A percentile compares a stretch with the other conserved stretches of the same genome.
phyloP scores from a whole-genome alignment of 2,329 filamentous ascomycete species.

The Endoconidiophora laricicola region DNA sequence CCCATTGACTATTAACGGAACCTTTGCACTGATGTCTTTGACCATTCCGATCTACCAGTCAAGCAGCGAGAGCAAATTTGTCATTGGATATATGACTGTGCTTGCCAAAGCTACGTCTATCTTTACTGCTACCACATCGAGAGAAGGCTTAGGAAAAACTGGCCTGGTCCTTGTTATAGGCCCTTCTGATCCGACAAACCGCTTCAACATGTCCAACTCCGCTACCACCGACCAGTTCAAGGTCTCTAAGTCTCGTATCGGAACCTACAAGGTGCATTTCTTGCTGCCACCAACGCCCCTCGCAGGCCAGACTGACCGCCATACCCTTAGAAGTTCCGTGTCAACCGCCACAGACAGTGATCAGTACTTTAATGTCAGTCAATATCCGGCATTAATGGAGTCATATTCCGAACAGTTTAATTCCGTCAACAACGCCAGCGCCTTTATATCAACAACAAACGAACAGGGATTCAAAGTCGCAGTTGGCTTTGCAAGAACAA shows the following conservation, averaged over 20 bases:
- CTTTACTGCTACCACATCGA: constrained; percentile 41
- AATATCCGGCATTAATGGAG: constrained; percentile 46
- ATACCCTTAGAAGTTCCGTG: constrained; percentile 25
- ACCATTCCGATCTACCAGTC: constrained; percentile 53
- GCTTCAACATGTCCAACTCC: constrained; percentile 38
- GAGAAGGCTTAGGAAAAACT: constrained; percentile 53
- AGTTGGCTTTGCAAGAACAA: constrained; percentile 61
- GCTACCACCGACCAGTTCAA: constrained; percentile 25
- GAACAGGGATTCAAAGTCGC: constrained; percentile 55
- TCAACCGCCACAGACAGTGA: constrained; percentile 10
- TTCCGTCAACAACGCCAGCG: constrained; percentile 49
- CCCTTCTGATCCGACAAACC: constrained; percentile 48
- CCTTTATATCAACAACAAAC: constrained; percentile 51
- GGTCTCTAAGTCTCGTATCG: constrained; percentile 13
- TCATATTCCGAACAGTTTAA: constrained; percentile 37
- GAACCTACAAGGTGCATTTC: constrained; percentile 31
- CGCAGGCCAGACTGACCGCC: constrained; percentile 28
- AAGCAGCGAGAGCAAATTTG: constrained; percentile 16
- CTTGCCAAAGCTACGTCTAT: constrained; percentile 53
- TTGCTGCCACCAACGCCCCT: constrained; percentile 38
- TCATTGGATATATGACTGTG: constrained; percentile 72
- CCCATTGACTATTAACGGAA: constrained; percentile 54
- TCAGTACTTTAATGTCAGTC: constrained; percentile 36
- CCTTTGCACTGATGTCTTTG: constrained; percentile 61
- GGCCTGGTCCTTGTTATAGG: constrained; percentile 58